Conservation (phyloP, 805 yeast species). For the Cyberlindnera veronae region DNA sequence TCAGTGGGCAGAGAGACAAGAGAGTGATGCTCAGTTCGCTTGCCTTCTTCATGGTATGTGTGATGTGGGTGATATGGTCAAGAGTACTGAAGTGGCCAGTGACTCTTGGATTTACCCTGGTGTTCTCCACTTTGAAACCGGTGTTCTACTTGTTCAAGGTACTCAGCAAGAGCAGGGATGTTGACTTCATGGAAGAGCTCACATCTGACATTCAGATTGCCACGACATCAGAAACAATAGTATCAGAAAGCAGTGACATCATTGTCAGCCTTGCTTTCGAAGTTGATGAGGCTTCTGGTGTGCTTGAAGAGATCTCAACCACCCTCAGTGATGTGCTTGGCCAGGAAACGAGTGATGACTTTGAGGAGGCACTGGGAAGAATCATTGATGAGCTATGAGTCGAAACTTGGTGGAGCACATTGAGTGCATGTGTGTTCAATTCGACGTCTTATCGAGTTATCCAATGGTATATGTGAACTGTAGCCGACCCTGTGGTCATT, state of each 20-base stretch:
- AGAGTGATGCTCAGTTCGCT: conserved; percentile 22
- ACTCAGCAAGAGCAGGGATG: neutral
- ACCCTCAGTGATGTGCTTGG: neutral
- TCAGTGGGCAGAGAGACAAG: conserved; percentile 24
- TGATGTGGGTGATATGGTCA: conserved; percentile 22
- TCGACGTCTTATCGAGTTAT: too few relatives aligned
- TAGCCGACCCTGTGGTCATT: too few relatives aligned
- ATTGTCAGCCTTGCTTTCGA: too few relatives aligned
- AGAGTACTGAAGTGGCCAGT: conserved; percentile 24
- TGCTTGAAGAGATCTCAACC: neutral
- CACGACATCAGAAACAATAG: too few relatives aligned
- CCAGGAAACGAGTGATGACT: conserved; percentile 1
- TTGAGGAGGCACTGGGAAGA: conserved; percentile 12
- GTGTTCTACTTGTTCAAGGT: too few relatives aligned
- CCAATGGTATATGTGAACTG: too few relatives aligned
- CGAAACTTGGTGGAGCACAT: too few relatives aligned
- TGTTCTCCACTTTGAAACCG: conserved; percentile 12
- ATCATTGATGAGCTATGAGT: conserved; percentile 21
- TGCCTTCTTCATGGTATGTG: conserved; percentile 21
- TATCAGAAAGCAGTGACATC: too few relatives aligned
- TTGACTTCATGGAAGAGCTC: conserved; percentile 8
- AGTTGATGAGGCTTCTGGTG: neutral
- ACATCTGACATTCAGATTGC: conserved; percentile 2
- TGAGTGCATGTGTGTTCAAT: too few relatives aligned
- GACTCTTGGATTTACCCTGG: conserved; percentile 9